phyloP scores from a whole-genome alignment of 257 asterid species.

The Mentha longifolia region DNA sequence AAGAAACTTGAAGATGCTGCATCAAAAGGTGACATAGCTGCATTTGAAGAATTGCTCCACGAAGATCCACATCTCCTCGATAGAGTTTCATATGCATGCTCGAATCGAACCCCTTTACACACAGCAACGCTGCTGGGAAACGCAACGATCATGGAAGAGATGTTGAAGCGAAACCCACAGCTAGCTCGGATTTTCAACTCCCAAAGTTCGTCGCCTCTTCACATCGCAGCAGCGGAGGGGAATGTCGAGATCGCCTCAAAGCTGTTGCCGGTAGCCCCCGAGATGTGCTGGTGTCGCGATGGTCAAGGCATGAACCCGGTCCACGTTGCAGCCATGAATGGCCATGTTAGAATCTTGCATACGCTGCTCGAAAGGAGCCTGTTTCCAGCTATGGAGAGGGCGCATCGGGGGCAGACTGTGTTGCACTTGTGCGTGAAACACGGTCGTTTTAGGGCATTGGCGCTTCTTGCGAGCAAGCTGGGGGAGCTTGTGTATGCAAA shows the following conservation, averaged over 20 bases:
- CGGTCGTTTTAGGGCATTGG: not conserved
- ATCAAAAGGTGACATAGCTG: not conserved
- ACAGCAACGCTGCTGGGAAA: not conserved
- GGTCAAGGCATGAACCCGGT: not conserved
- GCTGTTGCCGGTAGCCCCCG: not conserved
- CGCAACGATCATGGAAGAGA: no score
- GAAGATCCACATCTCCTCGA: not conserved
- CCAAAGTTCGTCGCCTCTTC: not conserved
- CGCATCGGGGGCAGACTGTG: not conserved
- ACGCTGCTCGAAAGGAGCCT: not conserved
- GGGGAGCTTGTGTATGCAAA: not conserved
- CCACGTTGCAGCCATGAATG: not conserved
- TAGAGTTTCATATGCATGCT: no score
- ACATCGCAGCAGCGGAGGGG: not conserved
- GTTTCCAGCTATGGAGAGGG: not conserved
- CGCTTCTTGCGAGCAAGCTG: not conserved
- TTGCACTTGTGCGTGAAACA: constrained; percentile 1
- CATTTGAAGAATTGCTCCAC: not conserved
- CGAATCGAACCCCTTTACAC: no score
- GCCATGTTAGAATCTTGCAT: not conserved
- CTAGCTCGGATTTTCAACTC: not conserved
- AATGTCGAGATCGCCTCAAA: not conserved
- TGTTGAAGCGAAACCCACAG: not conserved
- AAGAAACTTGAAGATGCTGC: not conserved
- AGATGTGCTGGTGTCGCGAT: not conserved